Evolutionary conservation across 257 asterid species (phyloP).

Genomic region (Solanum arcanum): DNA sequence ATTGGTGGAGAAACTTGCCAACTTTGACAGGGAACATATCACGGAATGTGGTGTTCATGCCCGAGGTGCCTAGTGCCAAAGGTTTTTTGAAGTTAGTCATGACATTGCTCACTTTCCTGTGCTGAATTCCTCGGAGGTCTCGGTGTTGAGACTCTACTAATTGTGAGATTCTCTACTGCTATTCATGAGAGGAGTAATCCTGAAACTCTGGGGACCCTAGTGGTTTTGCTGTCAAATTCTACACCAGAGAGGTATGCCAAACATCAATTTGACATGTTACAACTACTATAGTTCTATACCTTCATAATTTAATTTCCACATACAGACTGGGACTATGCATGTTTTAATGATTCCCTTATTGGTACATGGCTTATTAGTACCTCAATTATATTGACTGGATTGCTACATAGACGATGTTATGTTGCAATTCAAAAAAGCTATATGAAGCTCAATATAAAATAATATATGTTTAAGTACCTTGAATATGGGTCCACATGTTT

Average conservation of each 20-base stretch:
- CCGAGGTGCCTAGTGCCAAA: conserved; percentile 28
- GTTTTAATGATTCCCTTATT: not conserved
- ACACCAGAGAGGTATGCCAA: conserved; percentile 28
- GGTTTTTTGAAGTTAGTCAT: conserved; percentile 22
- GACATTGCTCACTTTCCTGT: conserved; percentile 15
- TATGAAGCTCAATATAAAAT: not conserved
- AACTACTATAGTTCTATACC: not conserved
- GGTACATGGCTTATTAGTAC: not conserved
- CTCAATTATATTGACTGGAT: not conserved
- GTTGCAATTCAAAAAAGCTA: not conserved
- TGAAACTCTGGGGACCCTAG: conserved; percentile 26
- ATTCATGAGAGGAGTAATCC: conserved; percentile 26
- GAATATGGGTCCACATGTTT: not conserved
- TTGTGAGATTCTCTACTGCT: conserved; percentile 24
- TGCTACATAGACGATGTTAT: not conserved
- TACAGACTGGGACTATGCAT: not conserved
- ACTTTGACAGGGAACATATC: conserved; percentile 16
- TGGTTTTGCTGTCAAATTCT: conserved; percentile 30
- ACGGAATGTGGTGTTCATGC: conserved; percentile 31
- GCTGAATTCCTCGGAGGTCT: conserved; percentile 30
- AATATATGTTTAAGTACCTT: not conserved
- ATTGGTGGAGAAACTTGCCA: conserved; percentile 10
- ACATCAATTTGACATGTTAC: not conserved
- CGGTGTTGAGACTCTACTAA: conserved; percentile 22
- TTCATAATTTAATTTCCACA: not conserved